Base-by-base conservation (phyloP, 148 eudicot genomes). In the Camellia japonica region DNA sequence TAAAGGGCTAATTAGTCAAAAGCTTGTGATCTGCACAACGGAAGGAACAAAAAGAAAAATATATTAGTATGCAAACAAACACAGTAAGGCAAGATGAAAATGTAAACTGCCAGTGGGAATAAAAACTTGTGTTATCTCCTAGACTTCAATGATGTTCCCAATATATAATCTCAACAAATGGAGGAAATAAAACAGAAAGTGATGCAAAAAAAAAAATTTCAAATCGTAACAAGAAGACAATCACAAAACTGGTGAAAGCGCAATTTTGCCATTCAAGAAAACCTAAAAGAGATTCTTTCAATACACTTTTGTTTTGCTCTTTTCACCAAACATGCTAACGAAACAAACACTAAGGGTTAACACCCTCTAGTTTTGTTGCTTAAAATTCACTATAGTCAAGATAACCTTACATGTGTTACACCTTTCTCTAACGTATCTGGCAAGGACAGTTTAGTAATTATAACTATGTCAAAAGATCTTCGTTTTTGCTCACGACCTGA, bases 11-110 rank as follows among this genome's bases (percentile, higher is more conserved):
- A 68, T 43, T 47, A 42, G 51, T 55, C 78, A 56, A 49, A 73
- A 51, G 38, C 78, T 43, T 51, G 38, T 13, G 20, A 30, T 67
- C 82, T 79, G 82, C 78, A 60, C 30, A 69, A 65, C 68, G 4
- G n/a, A 71, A 75, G 55, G 19, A 38, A 56, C 23, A 44, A 51
- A 47, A 76, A 6, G 55, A 3, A 14, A 63, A 51, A 41, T 30
- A 46, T 7, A 0, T 3, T 8, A 15, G 44, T 14, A 20, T 15
- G 56, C 10, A 19, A 46, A 51, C 47, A 60, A 71, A 19, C 0
- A 30, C 47, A 18, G 1, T 4, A 9, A 15, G n/a, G 3, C 51
- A 70, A 12, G 16, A 6, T n/a, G 30, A 70, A 70, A 46, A 46
- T 70, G 72, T 8, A 8, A 0, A 55, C 52, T 0, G 7, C 52